phyloP scores from a whole-genome alignment of 2,329 filamentous ascomycete genomes.

The Verticillium isaacii region DNA sequence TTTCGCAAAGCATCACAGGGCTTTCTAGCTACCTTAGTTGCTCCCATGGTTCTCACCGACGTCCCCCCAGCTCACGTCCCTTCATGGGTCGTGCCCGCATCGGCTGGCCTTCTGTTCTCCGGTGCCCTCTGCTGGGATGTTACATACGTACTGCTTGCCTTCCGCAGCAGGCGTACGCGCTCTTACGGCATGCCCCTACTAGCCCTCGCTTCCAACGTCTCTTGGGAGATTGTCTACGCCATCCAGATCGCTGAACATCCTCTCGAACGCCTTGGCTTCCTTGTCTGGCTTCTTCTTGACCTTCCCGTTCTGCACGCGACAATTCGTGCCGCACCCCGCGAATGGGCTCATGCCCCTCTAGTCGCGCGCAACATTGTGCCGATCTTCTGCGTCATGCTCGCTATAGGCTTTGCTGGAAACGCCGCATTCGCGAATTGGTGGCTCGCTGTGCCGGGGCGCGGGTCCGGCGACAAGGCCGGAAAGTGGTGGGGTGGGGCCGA shows the following conservation, averaged over 20 bases:
- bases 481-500: conserved; percentile 36
- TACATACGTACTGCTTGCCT: conserved; percentile 42
- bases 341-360: conserved; percentile 35
- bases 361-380: conserved; percentile 34
- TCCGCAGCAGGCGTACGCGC: conserved; percentile 36
- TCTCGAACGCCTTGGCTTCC: conserved; percentile 39
- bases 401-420: conserved; percentile 31
- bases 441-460: conserved; percentile 34
- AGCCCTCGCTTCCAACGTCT: conserved; percentile 43
- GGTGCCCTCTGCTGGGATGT: conserved; percentile 35
- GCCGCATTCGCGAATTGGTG: conserved; percentile 42
- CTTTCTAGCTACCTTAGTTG: background rate
- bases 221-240: conserved; percentile 47
- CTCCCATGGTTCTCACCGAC: conserved; percentile 1
- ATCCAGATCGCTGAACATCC: conserved; percentile 38
- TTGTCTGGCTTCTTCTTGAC: conserved; percentile 45
- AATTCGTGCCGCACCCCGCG: conserved; percentile 35
- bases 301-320: conserved; percentile 39
- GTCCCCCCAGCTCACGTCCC: conserved; percentile 11
- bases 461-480: conserved; percentile 37
- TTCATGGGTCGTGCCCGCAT: conserved; percentile 31
- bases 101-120: conserved; percentile 26
- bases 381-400: conserved; percentile 29
- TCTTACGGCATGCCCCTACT: conserved; percentile 46
- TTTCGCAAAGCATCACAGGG: too few species aligned